Evolutionary conservation across 805 yeast genomes (phyloP), one percentile per base, ranked within the genome.

Genomic region (Candida wancherniae): DNA sequence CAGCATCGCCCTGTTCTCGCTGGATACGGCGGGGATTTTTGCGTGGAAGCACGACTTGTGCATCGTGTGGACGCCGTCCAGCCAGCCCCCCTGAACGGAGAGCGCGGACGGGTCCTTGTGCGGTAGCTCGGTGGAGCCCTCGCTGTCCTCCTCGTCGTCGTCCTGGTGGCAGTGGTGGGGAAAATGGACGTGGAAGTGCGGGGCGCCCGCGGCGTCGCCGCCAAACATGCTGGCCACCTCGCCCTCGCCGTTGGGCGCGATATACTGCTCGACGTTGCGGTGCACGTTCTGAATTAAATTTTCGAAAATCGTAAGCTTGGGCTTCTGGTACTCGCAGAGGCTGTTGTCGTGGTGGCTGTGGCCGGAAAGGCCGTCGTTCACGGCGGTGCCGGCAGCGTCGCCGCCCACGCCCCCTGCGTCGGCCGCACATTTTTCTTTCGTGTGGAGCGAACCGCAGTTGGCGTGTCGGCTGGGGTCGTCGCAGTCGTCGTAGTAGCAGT

Each of bases 31-130:
- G 24, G 46, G 75, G 26, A 49, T 55, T 25, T 49, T 54, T 16
- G 77, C 71, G 50, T 58, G 75, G 52, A 58, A 71, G 51, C 61
- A 68, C 27, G 56, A 69, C 53, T 63, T 67, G 36, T 64, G 67
- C 17, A 38, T 33, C 30, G 34, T 44, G 33, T 30, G 45, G 26
- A 22, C 18, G 2, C 25, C 25, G 33, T 7, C 20, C 20, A 7
- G 20, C 20, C 7, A 18, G 9, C 20, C 9, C 20, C 20, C 9
- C 20, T n/a, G n/a, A n/a, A n/a, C n/a, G n/a, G n/a, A n/a, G n/a
- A n/a, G n/a, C n/a, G n/a, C n/a, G n/a, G n/a, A n/a, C n/a, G n/a
- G n/a, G n/a, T n/a, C n/a, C n/a, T n/a, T n/a, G n/a, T n/a, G n/a
- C n/a, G n/a, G n/a, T n/a, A n/a, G n/a, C n/a, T n/a, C n/a, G n/a